These are phyloP conservation scores for Chenopodium suecicum DNA, from an alignment of 148 eudicot species.

Conservation along the genomic window DNA sequence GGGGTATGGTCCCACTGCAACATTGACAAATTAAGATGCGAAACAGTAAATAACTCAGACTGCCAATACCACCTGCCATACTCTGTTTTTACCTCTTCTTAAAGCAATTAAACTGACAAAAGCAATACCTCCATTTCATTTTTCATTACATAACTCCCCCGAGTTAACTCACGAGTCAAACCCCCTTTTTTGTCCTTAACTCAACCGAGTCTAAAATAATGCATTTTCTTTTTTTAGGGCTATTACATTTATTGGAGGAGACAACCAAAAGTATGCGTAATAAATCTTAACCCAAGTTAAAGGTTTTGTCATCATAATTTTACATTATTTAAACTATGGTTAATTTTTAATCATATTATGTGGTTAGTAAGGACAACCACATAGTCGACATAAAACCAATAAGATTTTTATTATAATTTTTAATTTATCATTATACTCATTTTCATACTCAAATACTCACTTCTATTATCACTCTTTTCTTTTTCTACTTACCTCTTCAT, in stretches of 20 bases:
- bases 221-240: no score
- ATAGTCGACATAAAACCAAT: slow-evolving; percentile 29
- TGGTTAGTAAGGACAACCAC: slow-evolving; percentile 55
- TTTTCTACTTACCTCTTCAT: slow-evolving; percentile 5
- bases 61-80: slow-evolving; percentile 16
- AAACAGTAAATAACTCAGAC: slow-evolving; percentile 22
- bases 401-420: slow-evolving; percentile 42
- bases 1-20: slow-evolving; percentile 7
- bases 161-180: slow-evolving; percentile 1
- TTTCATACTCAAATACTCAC: background rate
- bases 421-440: no score
- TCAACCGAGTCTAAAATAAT: background rate
- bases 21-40: slow-evolving; percentile 24
- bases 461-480: slow-evolving; percentile 11
- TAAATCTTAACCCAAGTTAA: slow-evolving; percentile 27
- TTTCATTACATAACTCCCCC: background rate
- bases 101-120: slow-evolving; percentile 26
- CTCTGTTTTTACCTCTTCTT: slow-evolving; percentile 23
- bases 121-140: slow-evolving; percentile 7
- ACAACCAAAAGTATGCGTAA: slow-evolving; percentile 23
- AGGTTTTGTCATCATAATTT: background rate
- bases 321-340: slow-evolving; percentile 34
- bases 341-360: slow-evolving; percentile 27
- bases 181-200: background rate
- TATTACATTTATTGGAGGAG: background rate